Conservation (phyloP, 257 asterid genomes). For the Verbascum thapsus region DNA sequence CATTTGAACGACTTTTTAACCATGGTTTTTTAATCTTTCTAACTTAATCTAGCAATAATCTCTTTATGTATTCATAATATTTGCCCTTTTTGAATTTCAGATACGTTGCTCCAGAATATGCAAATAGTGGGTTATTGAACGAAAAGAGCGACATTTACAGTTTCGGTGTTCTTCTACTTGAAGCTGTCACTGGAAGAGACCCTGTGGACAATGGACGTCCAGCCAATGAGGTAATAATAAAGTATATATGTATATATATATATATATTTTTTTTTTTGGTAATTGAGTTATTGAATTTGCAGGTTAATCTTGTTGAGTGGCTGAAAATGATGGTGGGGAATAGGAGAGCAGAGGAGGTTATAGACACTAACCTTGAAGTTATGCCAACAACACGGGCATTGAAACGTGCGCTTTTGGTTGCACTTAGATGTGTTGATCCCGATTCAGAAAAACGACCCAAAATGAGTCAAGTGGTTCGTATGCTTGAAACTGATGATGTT, state of each 20-base stretch:
- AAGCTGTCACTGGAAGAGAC: conserved; percentile 91
- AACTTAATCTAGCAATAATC: not conserved
- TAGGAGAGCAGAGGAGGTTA: conserved; percentile 92
- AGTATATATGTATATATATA: conserved; percentile 20
- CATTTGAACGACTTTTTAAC: not conserved
- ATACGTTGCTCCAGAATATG: conserved; percentile 97
- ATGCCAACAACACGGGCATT: conserved; percentile 74
- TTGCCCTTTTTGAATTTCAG: conserved; percentile 45
- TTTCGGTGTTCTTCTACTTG: conserved; percentile 89
- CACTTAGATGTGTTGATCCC: conserved; percentile 91
- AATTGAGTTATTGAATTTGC: conserved; percentile 30
- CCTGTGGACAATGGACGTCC: conserved; percentile 97
- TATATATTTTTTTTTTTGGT: no score
- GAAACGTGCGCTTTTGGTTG: conserved; percentile 86
- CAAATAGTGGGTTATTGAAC: conserved; percentile 85
- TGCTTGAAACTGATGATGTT: conserved; percentile 88
- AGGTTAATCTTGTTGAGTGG: conserved; percentile 99
- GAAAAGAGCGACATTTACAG: conserved; percentile 95
- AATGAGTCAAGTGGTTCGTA: conserved; percentile 88
- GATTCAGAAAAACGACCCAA: conserved; percentile 90
- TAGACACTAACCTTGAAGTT: conserved; percentile 75
- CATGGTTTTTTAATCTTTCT: conserved; percentile 4
- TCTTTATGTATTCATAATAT: not conserved
- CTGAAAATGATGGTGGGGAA: conserved; percentile 94
- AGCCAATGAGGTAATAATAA: conserved; percentile 62